Base-by-base conservation (phyloP, 257 asterid species). In the Cordia subcordata region DNA sequence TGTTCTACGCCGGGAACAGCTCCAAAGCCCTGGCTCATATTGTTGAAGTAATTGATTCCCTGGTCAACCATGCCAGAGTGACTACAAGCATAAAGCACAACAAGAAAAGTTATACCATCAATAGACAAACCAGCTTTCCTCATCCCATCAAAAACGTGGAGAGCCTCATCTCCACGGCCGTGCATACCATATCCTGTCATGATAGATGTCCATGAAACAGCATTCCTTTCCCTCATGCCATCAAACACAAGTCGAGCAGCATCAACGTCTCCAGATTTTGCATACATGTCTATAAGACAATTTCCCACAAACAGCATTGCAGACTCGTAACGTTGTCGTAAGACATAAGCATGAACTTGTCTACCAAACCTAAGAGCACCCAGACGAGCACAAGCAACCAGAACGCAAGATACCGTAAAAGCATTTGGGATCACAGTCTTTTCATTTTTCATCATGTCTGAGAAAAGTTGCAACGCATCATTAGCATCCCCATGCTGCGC, bases 161-260 rank as follows among this genome's bases (percentile, higher is more conserved):
- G 67, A 62, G 90, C 95, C 72, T 91, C 94, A 33, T 77, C 82
- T 8, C 96, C 95, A 19, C 82, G 86, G 39, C 95, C 96, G 32
- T 91, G 98, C 81, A 87, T 78, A 22, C 95, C 96, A 19, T 85
- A 91, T 45, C 98, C 95, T 11, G 94, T 87, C 95, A 91, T 85
- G 52, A 91, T 66, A 13, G 95, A 83, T 4, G 96, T 91, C 96
- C 96, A 91, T 0, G 98, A 91, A 58, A 91, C 80, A 0, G 62
- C 80, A 40, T 87, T 91, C 72, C 76, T 85, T 45, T 60, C 53
- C 19, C 23, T 49, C 95, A 87, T 82, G 73, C 60, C 66, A 61
- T 87, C 88, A 23, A 91, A 91, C 37, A 87, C 88, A 61, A 58
- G 57, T 66, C 83, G 77, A 44, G 95, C 96, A 5, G 85, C 75